Conservation (phyloP, 495 filamentous ascomycete species). For the Penicillium cosmopolitanum region DNA sequence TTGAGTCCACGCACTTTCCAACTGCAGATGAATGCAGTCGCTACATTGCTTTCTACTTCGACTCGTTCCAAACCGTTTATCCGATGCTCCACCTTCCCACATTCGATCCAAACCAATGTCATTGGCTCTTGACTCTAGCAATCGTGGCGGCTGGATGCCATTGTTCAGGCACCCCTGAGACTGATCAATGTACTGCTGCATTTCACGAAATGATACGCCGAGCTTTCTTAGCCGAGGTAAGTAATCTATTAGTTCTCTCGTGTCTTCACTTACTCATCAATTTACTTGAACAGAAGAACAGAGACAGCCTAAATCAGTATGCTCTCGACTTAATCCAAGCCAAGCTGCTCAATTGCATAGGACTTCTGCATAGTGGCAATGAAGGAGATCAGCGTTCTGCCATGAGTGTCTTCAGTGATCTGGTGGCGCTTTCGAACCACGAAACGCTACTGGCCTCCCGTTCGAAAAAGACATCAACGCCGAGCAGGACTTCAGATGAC, state of each 20-base stretch:
- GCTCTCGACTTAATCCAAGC: constrained; percentile 44
- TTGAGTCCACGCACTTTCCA: constrained; percentile 43
- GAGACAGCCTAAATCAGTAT: constrained; percentile 11
- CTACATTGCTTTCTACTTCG: constrained; percentile 42
- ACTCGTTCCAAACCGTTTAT: constrained; percentile 48
- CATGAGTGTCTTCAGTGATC: constrained; percentile 34
- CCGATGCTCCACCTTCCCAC: constrained; percentile 50
- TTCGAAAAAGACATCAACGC: neutral
- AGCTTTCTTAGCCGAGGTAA: constrained; percentile 43
- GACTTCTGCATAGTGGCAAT: constrained; percentile 41
- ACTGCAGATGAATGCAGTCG: constrained; percentile 30
- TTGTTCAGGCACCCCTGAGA: constrained; percentile 29
- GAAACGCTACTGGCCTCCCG: constrained; percentile 29
- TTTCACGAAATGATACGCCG: constrained; percentile 52
- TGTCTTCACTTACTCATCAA: constrained; percentile 6
- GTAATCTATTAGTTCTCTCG: neutral
- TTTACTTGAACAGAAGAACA: constrained; percentile 32
- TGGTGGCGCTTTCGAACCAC: constrained; percentile 34
- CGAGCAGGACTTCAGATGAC: constrained; percentile 19
- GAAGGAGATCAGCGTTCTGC: constrained; percentile 33
- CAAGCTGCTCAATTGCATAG: constrained; percentile 45
- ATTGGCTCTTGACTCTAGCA: constrained; percentile 50
- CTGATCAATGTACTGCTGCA: constrained; percentile 33
- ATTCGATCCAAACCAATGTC: constrained; percentile 41
- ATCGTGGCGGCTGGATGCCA: constrained; percentile 52